Evolutionary conservation across 1,139 yeast genomes (phyloP).

Genomic region (Pichia sp.): DNA sequence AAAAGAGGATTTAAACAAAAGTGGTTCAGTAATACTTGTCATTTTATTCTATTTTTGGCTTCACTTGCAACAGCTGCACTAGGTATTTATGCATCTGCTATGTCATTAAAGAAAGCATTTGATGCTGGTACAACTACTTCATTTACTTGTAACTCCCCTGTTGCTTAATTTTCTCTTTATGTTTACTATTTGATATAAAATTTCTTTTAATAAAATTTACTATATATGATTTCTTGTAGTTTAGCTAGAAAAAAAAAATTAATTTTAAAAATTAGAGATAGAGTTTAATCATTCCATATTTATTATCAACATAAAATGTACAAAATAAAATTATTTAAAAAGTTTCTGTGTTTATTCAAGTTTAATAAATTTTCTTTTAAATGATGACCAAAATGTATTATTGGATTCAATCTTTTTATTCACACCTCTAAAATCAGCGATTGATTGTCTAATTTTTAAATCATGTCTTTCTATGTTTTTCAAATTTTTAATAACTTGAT

Average conservation of each 20-base stretch:
- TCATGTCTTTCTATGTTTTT: slow-evolving; percentile 11
- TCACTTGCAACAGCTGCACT: slow-evolving; percentile 34
- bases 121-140: slow-evolving; percentile 17
- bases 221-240: no score
- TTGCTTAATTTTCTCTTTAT: slow-evolving; percentile 1
- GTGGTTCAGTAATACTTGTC: slow-evolving; percentile 23
- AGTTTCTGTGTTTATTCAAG: not conserved
- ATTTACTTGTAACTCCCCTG: slow-evolving; percentile 15
- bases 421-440: slow-evolving; percentile 10
- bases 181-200: no score
- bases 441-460: slow-evolving; percentile 14
- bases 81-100: slow-evolving; percentile 32
- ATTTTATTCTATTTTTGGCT: slow-evolving; percentile 33
- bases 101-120: slow-evolving; percentile 18
- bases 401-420: no score
- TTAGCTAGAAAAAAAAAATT: no score
- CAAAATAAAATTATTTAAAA: no score
- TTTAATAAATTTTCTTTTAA: not conserved
- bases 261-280: no score
- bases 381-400: not conserved
- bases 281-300: no score
- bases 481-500: slow-evolving; percentile 6
- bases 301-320: no score
- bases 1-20: no score
- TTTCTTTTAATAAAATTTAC: no score